A percentile compares a stretch with the other conserved stretches of the same genome.
Conservation (phyloP, 805 yeast genomes). For the Kregervanrija pseudodelftensis region DNA sequence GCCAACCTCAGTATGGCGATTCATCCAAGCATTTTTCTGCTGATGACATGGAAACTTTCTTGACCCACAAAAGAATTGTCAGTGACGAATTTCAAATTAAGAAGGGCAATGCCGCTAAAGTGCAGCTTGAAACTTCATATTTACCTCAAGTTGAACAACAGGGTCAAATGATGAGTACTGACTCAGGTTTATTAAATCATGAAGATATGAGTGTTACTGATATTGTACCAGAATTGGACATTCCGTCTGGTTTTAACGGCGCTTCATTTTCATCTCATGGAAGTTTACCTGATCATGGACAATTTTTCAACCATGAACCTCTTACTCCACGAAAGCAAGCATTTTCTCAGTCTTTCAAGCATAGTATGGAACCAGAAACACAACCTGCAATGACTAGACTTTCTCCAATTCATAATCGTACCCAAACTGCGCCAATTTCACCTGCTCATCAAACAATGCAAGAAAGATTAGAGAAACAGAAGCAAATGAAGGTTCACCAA, state of each 20-base stretch:
- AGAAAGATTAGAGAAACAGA: conserved; percentile 9
- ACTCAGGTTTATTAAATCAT: conserved; percentile 5
- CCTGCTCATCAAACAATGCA: conserved; percentile 13
- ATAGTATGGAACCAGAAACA: conserved; percentile 2
- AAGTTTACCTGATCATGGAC: no score
- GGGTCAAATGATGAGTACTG: conserved; percentile 14
- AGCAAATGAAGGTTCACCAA: conserved; percentile 5
- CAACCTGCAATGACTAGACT: not conserved
- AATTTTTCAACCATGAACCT: no score
- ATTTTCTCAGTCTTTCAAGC: conserved; percentile 3
- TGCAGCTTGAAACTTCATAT: conserved; percentile 10
- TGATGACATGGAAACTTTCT: conserved; percentile 23
- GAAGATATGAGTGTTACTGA: conserved; percentile 14
- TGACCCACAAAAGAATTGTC: conserved; percentile 25
- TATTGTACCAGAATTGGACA: conserved; percentile 24
- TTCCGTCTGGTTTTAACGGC: conserved; percentile 16
- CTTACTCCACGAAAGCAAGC: not conserved
- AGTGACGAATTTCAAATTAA: conserved; percentile 26
- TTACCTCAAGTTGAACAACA: conserved; percentile 17
- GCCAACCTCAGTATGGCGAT: no score
- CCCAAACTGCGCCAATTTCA: conserved; percentile 1
- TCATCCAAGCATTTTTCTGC: conserved; percentile 14
- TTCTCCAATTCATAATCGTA: not conserved
- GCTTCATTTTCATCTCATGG: no score
- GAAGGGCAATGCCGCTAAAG: conserved; percentile 16